Evolutionary conservation across 176 grass and related monocot species (phyloP).

Genomic region (Phoenix roebelenii): DNA sequence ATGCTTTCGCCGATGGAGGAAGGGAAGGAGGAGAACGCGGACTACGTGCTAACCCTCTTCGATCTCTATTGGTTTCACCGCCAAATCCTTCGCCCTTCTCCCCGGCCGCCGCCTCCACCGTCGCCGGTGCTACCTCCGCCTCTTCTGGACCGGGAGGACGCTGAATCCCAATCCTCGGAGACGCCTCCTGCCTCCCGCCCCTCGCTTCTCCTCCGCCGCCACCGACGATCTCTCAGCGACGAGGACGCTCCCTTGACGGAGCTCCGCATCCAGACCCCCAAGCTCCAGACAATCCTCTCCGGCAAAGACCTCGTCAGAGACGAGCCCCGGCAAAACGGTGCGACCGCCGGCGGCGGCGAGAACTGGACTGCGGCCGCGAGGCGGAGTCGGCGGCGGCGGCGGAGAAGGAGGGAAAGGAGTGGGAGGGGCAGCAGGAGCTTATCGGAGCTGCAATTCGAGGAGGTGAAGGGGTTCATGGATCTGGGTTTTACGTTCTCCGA

Average conservation of each 20-base stretch:
- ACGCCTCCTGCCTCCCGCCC: conserved; percentile 1
- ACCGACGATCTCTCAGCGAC: conserved; percentile 43
- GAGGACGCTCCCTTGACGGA: neutral
- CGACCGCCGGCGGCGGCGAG: neutral
- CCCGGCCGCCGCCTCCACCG: conserved; percentile 1
- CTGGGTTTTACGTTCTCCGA: conserved; percentile 83
- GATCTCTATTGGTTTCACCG: conserved; percentile 59
- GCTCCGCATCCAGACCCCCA: neutral
- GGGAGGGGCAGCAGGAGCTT: conserved; percentile 41
- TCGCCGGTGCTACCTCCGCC: conserved; percentile 21
- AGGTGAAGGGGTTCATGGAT: conserved; percentile 66
- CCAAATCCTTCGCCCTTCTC: conserved; percentile 32
- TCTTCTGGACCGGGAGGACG: neutral
- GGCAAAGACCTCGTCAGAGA: conserved; percentile 29
- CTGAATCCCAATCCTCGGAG: conserved; percentile 16
- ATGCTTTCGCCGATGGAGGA: too few relatives aligned
- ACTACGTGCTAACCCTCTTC: conserved; percentile 29
- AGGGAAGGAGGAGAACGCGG: too few relatives aligned
- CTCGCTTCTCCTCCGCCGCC: conserved; percentile 23
- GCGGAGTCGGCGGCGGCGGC: conserved; percentile 11
- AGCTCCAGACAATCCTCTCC: conserved; percentile 55
- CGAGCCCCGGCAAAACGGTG: conserved; percentile 2
- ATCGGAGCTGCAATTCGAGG: conserved; percentile 80
- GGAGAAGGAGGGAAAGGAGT: neutral
- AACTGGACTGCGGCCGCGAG: neutral